Evolutionary conservation across 225 moss, liverwort and hornwort species (phyloP).

Genomic region (Neckera pumila): DNA sequence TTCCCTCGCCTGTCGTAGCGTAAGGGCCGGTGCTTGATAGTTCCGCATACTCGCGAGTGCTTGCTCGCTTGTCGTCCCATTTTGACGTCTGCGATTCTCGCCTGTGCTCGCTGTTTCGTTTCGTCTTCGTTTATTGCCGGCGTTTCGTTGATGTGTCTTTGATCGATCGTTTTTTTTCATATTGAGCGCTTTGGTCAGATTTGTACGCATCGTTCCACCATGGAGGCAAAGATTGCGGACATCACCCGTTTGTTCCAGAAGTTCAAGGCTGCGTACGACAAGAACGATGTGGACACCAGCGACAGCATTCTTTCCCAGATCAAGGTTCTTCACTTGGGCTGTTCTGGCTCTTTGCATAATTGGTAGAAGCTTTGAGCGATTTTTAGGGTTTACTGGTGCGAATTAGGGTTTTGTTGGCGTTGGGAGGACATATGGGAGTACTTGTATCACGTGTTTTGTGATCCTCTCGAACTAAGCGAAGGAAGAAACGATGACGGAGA

Average conservation of each 20-base stretch:
- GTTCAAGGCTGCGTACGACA: constrained; percentile 11
- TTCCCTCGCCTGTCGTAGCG: neutral
- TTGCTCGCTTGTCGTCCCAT: neutral
- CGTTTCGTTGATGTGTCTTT: too few relatives aligned
- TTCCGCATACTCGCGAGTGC: neutral
- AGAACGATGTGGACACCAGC: constrained; percentile 11
- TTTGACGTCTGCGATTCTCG: neutral
- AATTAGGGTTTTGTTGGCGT: neutral
- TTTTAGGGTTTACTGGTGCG: neutral
- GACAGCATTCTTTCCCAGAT: constrained; percentile 12
- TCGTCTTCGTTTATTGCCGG: neutral
- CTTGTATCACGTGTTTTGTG: neutral
- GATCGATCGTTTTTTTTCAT: neutral
- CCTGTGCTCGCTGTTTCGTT: neutral
- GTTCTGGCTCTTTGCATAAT: neutral
- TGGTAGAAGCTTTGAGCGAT: neutral
- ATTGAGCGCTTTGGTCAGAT: neutral
- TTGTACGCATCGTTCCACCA: neutral
- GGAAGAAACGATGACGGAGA: neutral
- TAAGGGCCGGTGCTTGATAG: too few relatives aligned
- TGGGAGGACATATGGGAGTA: neutral
- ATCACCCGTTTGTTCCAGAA: constrained; percentile 6
- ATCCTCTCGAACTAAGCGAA: neutral
- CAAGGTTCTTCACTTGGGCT: neutral
- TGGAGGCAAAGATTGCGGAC: constrained; percentile 13